Evolutionary conservation across 2,329 filamentous ascomycete genomes (phyloP).

Genomic region (Fusarium sp.): DNA sequence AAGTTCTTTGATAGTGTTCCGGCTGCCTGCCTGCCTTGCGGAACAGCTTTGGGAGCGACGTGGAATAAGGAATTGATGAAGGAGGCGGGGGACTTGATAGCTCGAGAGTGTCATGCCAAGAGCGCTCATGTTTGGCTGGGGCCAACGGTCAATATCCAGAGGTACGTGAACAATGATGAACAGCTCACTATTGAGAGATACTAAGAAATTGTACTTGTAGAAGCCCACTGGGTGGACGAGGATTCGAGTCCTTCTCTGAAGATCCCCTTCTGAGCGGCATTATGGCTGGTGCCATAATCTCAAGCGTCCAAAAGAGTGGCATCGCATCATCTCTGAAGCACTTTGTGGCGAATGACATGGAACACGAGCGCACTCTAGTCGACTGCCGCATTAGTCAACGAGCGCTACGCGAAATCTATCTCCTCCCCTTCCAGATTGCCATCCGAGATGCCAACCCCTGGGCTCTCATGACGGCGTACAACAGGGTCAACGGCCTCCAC

Average conservation of each 20-base stretch:
- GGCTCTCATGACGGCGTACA: slow-evolving; percentile 71
- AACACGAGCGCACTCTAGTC: slow-evolving; percentile 67
- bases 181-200: too few relatives aligned
- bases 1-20: slow-evolving; percentile 74
- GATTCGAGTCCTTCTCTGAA: slow-evolving; percentile 70
- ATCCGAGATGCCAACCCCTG: slow-evolving; percentile 61
- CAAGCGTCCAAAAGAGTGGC: slow-evolving; percentile 67
- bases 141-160: slow-evolving; percentile 73
- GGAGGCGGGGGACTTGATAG: slow-evolving; percentile 63
- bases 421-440: neutral
- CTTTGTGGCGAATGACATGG: slow-evolving; percentile 72
- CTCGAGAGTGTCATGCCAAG: slow-evolving; percentile 65
- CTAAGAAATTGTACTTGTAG: slow-evolving; percentile 36
- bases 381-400: slow-evolving; percentile 51
- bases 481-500: slow-evolving; percentile 68
- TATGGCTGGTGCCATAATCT: slow-evolving; percentile 64
- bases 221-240: slow-evolving; percentile 69
- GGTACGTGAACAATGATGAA: neutral
- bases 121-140: slow-evolving; percentile 70
- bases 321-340: slow-evolving; percentile 70
- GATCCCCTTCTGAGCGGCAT: slow-evolving; percentile 69
- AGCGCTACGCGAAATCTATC: neutral
- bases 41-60: slow-evolving; percentile 67
- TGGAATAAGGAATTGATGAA: slow-evolving; percentile 67
- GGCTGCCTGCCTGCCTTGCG: slow-evolving; percentile 71